These are phyloP conservation scores for Monosporascus cannonballus DNA, from an alignment of 2,329 filamentous ascomycete species.

Conservation along the genomic window DNA sequence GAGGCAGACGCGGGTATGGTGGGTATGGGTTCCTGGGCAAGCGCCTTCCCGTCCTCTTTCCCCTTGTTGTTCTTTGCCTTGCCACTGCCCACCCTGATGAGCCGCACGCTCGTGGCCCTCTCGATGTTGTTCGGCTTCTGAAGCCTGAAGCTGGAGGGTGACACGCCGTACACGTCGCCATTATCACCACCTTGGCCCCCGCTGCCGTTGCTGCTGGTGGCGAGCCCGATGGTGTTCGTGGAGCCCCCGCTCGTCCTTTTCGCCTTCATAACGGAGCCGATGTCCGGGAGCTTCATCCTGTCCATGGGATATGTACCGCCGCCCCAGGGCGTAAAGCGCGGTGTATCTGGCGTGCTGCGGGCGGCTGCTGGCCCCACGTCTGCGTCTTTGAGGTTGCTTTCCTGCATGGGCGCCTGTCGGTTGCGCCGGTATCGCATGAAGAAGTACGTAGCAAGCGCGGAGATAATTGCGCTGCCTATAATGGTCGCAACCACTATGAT, in stretches of 20 bases:
- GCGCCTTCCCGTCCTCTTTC: conserved; percentile 8
- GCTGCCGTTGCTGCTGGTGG: conserved; percentile 9
- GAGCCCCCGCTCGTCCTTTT: conserved; percentile 14
- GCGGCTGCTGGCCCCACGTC: conserved; percentile 19
- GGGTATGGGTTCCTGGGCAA: conserved; percentile 1
- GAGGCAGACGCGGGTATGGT: background rate
- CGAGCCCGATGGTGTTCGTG: conserved; percentile 15
- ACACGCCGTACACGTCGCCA: conserved; percentile 13
- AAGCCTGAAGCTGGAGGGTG: conserved; percentile 18
- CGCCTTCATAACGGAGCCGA: conserved; percentile 16
- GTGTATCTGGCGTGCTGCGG: conserved; percentile 14
- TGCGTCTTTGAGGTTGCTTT: conserved; percentile 1
- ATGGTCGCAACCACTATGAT: conserved; percentile 22
- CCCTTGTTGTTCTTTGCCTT: conserved; percentile 12
- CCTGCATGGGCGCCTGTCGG: conserved; percentile 4
- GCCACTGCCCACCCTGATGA: conserved; percentile 23
- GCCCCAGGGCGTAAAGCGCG: conserved; percentile 21
- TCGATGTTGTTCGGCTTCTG: conserved; percentile 20
- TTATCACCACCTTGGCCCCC: background rate
- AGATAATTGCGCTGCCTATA: conserved; percentile 21
- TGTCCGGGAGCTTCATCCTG: conserved; percentile 21
- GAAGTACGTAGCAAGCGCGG: conserved; percentile 13
- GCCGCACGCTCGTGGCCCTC: conserved; percentile 21
- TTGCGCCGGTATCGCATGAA: conserved; percentile 21
- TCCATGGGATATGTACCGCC: conserved; percentile 18